These are phyloP conservation scores for Tricholoma sp. DNA, from an alignment of 768 basidiomycete genomes.

Conservation along the genomic window DNA sequence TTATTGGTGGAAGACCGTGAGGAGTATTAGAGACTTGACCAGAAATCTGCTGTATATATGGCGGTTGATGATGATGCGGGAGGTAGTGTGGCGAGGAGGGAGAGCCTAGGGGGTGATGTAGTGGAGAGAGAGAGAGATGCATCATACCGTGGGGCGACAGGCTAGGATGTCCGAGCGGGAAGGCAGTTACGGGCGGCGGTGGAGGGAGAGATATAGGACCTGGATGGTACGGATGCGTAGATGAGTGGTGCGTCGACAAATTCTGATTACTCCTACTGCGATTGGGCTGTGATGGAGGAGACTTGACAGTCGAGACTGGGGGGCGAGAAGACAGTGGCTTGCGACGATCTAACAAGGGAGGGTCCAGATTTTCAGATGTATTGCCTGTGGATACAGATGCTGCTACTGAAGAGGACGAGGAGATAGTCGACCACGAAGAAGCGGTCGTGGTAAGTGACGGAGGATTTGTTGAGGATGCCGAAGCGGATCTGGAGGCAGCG, in stretches of 20 bases:
- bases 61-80: constrained; percentile 35
- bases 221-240: constrained; percentile 45
- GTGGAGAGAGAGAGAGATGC: constrained; percentile 23
- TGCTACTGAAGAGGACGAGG: constrained; percentile 9
- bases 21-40: constrained; percentile 49
- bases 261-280: constrained; percentile 6
- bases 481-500: constrained; percentile 10
- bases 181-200: constrained; percentile 38
- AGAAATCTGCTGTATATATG: constrained; percentile 11
- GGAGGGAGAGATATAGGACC: constrained; percentile 69
- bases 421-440: constrained; percentile 8
- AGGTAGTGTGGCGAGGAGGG: constrained; percentile 36
- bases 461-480: constrained; percentile 11
- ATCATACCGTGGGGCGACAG: constrained; percentile 22
- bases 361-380: constrained; percentile 8
- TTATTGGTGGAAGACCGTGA: constrained; percentile 86
- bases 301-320: background rate
- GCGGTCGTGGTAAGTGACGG: constrained; percentile 4
- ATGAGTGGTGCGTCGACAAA: constrained; percentile 9
- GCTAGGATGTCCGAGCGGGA: constrained; percentile 20
- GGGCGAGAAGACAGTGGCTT: background rate
- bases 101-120: constrained; percentile 22
- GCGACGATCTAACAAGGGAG: constrained; percentile 2
- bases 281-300: background rate
- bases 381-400: constrained; percentile 9